Base-by-base conservation (phyloP, 2,329 filamentous ascomycete genomes). In the Hymenoscyphus fructigenus region DNA sequence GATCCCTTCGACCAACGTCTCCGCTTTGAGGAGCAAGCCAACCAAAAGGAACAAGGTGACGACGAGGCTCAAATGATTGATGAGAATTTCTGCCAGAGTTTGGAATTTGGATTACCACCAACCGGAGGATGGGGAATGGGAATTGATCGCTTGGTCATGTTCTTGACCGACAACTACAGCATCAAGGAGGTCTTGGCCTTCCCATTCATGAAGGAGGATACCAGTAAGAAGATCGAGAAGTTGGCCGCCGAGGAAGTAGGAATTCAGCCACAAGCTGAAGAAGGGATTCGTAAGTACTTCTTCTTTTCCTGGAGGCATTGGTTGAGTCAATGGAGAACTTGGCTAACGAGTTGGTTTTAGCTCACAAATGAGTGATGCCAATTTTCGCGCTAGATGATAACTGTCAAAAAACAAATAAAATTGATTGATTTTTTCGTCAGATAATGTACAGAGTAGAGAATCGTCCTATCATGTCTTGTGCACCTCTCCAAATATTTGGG, bases 61-160 rank as follows among this genome's bases (percentile, higher is more conserved):
- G 93, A 98, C 73, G 96, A 99, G 81, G 96, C 94, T 1, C 95
- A 98, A 81, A 82, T 95, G 72, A 88, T 98, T 63, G 96, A 99
- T 73, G 94, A 98, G 85, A 96, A 91, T 73, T 98, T 98, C 84
- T 91, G 93, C 75, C 90, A 90, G 67, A 88, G 91, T 62, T 86
- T 98, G 65, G 95, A 98, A 78, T 95, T 93, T 75, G 92, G 91
- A 71, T 81, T 99, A 65, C 94, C 95, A 5, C 95, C 95, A 0
- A 99, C 95, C 1, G 95, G 92, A 78, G 95, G 95, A 59, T 99
- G 91, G 90, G 95, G 93, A 71, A 92, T 98, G 86, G 95, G 95
- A 69, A 95, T 97, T 71, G 93, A 98, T 81, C 89, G 94, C 66
- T 81, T 96, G 34, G 91, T 93, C 78, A 96, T 96, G 93, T 96